Percentiles rank a stretch among this genome's conserved stretches.
Conservation (phyloP, 306 rosid species). For the Citrullus colocynthis region DNA sequence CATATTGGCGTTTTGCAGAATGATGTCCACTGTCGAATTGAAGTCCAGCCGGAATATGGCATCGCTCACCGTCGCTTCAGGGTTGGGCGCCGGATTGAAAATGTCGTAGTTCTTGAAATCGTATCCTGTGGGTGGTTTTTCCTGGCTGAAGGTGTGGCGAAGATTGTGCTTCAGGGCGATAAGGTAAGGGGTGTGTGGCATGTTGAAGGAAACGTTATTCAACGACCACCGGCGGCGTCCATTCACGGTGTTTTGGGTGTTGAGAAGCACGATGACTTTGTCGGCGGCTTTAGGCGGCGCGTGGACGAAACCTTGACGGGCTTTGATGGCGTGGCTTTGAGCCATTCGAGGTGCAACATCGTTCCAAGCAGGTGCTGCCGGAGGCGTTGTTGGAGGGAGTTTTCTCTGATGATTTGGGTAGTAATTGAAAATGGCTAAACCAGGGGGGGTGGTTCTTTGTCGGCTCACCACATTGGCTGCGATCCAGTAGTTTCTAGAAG, state of each 20-base stretch:
- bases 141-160: constrained; percentile 28
- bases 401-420: constrained; percentile 71
- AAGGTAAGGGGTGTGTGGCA: constrained; percentile 74
- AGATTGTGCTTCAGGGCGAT: constrained; percentile 43
- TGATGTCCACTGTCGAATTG: constrained; percentile 39
- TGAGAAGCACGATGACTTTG: constrained; percentile 58
- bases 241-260: constrained; percentile 50
- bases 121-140: constrained; percentile 46
- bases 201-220: constrained; percentile 58
- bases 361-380: constrained; percentile 54
- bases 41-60: constrained; percentile 37
- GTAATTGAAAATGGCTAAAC: constrained; percentile 54
- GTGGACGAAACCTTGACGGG: constrained; percentile 28
- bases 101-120: constrained; percentile 47
- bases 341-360: constrained; percentile 18
- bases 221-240: constrained; percentile 36
- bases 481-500: constrained; percentile 72
- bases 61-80: constrained; percentile 41
- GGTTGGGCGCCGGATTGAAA: constrained; percentile 7
- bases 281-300: constrained; percentile 55
- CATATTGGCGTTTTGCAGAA: constrained; percentile 57
- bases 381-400: constrained; percentile 37
- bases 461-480: constrained; percentile 53
- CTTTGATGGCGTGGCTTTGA: constrained; percentile 58
- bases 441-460: constrained; percentile 45